phyloP scores from a whole-genome alignment of 345 rosid genomes.

The Salix udensis region DNA sequence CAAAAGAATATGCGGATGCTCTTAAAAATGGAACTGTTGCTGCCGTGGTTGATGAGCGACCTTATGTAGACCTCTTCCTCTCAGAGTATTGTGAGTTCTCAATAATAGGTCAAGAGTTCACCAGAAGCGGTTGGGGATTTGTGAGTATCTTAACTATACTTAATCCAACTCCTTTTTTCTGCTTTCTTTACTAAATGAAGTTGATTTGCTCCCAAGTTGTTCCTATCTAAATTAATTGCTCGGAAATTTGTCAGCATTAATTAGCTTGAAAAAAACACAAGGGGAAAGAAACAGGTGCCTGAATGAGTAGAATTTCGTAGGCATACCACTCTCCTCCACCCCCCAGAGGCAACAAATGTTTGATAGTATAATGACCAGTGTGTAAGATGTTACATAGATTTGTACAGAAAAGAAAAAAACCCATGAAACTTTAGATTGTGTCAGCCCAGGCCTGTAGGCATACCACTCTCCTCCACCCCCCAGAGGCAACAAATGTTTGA shows the following conservation, averaged over 20 bases:
- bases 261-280: not conserved
- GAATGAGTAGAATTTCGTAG: not conserved
- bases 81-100: conserved; percentile 64
- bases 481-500: too few relatives aligned
- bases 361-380: not conserved
- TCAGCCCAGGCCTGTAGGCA: not conserved
- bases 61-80: conserved; percentile 77
- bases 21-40: conserved; percentile 68
- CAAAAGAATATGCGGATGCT: conserved; percentile 66
- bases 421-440: not conserved
- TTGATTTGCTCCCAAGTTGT: not conserved
- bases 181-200: not conserved
- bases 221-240: not conserved
- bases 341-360: too few relatives aligned
- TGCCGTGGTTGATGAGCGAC: conserved; percentile 75
- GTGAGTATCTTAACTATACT: conserved; percentile 48
- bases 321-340: too few relatives aligned
- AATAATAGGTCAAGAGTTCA: conserved; percentile 74
- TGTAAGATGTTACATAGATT: not conserved
- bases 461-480: too few relatives aligned
- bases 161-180: not conserved
- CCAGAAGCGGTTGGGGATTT: conserved; percentile 87
- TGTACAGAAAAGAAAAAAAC: not conserved
- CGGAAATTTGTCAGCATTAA: not conserved
- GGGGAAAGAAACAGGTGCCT: too few relatives aligned